phyloP scores from a whole-genome alignment of 805 yeast species.

The Pichia rugopelliculosa region DNA sequence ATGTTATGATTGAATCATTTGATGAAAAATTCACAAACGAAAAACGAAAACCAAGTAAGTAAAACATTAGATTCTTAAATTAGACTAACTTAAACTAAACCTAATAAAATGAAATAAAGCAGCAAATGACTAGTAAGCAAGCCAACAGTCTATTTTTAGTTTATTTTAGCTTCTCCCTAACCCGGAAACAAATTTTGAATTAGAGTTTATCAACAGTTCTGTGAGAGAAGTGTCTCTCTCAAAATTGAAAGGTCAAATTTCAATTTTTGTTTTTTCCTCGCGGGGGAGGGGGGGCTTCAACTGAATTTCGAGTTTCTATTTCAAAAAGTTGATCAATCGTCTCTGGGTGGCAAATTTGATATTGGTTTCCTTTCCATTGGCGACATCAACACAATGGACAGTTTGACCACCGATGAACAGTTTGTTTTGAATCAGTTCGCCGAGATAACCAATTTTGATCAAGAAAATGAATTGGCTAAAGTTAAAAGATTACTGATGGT shows the following conservation, averaged over 20 bases:
- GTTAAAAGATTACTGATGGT: constrained; percentile 40
- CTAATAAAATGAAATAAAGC: background rate
- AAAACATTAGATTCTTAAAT: background rate
- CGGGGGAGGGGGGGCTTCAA: background rate
- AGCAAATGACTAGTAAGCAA: background rate
- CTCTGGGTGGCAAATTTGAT: background rate
- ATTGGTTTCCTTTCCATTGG: background rate
- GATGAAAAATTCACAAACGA: background rate
- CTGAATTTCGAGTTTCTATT: background rate
- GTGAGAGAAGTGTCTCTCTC: background rate
- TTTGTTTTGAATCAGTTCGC: constrained; percentile 41
- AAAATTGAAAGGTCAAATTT: background rate
- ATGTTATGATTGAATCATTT: background rate
- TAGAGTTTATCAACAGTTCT: background rate
- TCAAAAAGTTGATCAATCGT: background rate
- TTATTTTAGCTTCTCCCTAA: background rate
- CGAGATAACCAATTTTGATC: constrained; percentile 39
- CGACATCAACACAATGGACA: constrained; percentile 14
- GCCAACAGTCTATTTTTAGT: background rate
- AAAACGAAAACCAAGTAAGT: background rate
- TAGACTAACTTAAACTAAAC: background rate
- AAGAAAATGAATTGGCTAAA: constrained; percentile 39
- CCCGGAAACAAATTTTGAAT: background rate
- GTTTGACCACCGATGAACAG: constrained; percentile 32
- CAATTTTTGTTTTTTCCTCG: background rate